Evolutionary conservation across 305 asterid genomes (phyloP).

Genomic region (Striga hermonthica): DNA sequence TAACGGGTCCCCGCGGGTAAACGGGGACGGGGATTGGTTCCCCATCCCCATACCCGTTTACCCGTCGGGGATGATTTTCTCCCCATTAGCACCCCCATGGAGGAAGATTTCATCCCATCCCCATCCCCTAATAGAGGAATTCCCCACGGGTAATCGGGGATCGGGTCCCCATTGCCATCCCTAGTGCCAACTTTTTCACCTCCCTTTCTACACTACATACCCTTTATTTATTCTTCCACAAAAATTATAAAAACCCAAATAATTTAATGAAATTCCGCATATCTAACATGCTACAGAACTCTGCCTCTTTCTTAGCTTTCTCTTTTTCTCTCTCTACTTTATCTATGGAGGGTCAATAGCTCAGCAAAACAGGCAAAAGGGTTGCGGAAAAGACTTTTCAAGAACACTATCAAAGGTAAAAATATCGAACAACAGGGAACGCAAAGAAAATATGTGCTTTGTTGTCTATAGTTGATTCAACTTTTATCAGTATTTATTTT

Average conservation of each 20-base stretch:
- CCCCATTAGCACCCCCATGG: too few relatives aligned
- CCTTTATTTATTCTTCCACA: neutral
- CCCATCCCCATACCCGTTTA: too few relatives aligned
- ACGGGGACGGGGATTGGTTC: too few relatives aligned
- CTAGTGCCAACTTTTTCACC: conserved; percentile 50
- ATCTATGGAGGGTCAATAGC: conserved; percentile 40
- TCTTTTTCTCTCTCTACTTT: conserved; percentile 25
- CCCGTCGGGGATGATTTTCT: too few relatives aligned
- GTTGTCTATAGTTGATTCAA: neutral
- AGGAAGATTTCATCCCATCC: too few relatives aligned
- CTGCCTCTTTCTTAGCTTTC: conserved; percentile 28
- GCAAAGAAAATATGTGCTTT: neutral
- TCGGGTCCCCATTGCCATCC: too few relatives aligned
- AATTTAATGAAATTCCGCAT: neutral
- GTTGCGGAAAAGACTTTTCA: conserved; percentile 33
- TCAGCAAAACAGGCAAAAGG: conserved; percentile 35
- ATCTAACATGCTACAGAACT: conserved; percentile 2
- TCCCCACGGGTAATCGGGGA: too few relatives aligned
- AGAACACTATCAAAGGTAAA: neutral
- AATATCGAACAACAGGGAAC: neutral
- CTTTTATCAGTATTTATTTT: conserved; percentile 2
- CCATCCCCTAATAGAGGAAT: too few relatives aligned
- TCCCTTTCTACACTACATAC: conserved; percentile 26
- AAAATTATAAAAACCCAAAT: neutral
- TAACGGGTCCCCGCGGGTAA: too few relatives aligned